Percentiles rank a stretch among this genome's conserved stretches.
These are phyloP conservation scores for Nectriaceae sp. DNA, from an alignment of 2,329 filamentous ascomycete genomes.

Conservation along the genomic window DNA sequence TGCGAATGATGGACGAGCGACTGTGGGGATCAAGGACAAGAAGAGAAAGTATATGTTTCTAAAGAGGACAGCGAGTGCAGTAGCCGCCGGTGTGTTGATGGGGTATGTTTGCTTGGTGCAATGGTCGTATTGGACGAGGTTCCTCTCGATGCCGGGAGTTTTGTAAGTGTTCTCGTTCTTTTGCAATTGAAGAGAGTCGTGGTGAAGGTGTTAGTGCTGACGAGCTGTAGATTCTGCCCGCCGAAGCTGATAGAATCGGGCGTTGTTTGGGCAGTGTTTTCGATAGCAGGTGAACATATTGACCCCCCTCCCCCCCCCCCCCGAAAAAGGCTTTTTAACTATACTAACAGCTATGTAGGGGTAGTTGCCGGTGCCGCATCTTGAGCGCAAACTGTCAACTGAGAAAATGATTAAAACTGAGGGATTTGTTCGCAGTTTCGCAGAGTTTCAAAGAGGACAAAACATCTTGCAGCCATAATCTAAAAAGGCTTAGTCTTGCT, in stretches of 20 bases:
- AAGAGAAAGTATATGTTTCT: neutral
- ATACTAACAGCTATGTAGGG: conserved; percentile 10
- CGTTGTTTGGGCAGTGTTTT: conserved; percentile 13
- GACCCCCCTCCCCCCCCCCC: neutral
- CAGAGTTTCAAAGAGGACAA: no score
- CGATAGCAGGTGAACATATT: conserved; percentile 1
- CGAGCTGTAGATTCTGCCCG: conserved; percentile 8
- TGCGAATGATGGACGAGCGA: conserved; percentile 16
- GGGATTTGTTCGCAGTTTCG: no score
- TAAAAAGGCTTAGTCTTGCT: no score
- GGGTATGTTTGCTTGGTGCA: neutral
- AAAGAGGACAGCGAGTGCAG: conserved; percentile 14
- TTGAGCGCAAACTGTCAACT: no score
- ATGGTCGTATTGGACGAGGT: neutral
- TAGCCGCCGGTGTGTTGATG: conserved; percentile 9
- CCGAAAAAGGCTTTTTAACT: no score
- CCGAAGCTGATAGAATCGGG: conserved; percentile 13
- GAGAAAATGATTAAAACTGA: no score
- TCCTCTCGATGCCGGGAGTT: neutral
- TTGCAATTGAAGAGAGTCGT: no score
- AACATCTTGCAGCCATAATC: no score
- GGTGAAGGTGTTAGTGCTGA: conserved; percentile 1
- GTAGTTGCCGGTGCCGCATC: conserved; percentile 16
- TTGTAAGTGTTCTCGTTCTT: neutral
- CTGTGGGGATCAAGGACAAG: conserved; percentile 12